Conservation (phyloP, 2,329 filamentous ascomycete species). For the Furcasterigmium sp. region DNA sequence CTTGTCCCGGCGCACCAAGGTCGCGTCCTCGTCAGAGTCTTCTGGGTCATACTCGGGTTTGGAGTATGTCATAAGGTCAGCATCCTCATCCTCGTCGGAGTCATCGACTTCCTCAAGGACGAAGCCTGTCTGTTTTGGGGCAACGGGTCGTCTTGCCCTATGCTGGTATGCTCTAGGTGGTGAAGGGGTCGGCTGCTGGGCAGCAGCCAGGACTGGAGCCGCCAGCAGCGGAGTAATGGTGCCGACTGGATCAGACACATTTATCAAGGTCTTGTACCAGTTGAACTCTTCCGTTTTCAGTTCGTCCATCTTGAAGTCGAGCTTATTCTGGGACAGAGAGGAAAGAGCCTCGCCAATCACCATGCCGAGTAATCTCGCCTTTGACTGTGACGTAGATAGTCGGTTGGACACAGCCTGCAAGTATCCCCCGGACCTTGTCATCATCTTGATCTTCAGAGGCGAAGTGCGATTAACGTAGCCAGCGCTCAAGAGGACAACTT, state of each 20-base stretch:
- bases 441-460: constrained; percentile 60
- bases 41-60: constrained; percentile 86
- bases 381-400: constrained; percentile 68
- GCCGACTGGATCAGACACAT: constrained; percentile 59
- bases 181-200: constrained; percentile 8
- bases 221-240: constrained; percentile 43
- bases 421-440: constrained; percentile 68
- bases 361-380: constrained; percentile 82
- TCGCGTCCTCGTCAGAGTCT: constrained; percentile 91
- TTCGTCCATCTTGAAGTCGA: constrained; percentile 83
- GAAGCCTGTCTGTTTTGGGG: constrained; percentile 31
- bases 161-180: constrained; percentile 1
- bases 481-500: constrained; percentile 71
- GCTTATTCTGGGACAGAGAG: constrained; percentile 57
- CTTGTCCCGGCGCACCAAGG: constrained; percentile 77
- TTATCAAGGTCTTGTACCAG: constrained; percentile 67
- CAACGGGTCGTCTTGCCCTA: constrained; percentile 20
- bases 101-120: constrained; percentile 63
- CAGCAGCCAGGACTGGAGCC: neutral
- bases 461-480: constrained; percentile 67
- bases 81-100: constrained; percentile 54
- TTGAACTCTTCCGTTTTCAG: constrained; percentile 65
- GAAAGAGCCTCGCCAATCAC: constrained; percentile 72
- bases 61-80: constrained; percentile 69
- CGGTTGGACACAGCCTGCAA: constrained; percentile 80